Evolutionary conservation across 2,329 filamentous ascomycete genomes (phyloP), one percentile per base, ranked within the genome.

Genomic region (Dactylellina drechsleri): DNA sequence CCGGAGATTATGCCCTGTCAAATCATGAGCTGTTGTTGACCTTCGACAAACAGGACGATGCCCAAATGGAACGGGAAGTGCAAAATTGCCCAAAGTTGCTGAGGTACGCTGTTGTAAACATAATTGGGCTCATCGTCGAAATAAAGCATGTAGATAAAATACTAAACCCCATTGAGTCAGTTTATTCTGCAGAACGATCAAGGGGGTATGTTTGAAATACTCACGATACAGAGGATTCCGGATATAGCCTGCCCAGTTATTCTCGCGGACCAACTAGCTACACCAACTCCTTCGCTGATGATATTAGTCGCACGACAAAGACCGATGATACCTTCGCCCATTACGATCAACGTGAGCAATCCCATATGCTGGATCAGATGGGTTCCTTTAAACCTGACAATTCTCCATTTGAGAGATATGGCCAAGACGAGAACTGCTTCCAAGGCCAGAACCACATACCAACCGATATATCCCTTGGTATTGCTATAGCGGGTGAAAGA

Each of bases 311-410:
- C 85, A 79, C 85, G 85, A 23, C 85, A 85, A 28, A 90, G 82
- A n/a, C 86, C 85, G 45, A 90, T 88, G 15, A 89, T 86, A 59
- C 88, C 88, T 78, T 90, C 88, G 13, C 89, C 88, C 70, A 90
- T 85, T 66, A 91, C 87, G 74, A 90, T 89, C 56, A 90, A 83
- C 0, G 88, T 90, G 66, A 90, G 82, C 1, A 90, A 83, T 12
- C 85, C 86, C 84, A 90, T 86, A 8, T 89, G 85, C 78, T 88
- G 87, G 78, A 88, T 87, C 65, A 90, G 80, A 79, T 90, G 87
- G 0, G 87, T 90, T 66, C 86, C 83, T 72, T 87, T 85, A 79
- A 90, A 88, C 64, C 86, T 87, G 50, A 90, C 83, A 58, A 86
- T 85, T 2, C 85, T 83, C 80, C 84, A 89, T 23, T 83, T 81